A percentile compares a stretch with the other conserved stretches of the same genome.
Conservation (phyloP, 2,329 filamentous ascomycete genomes). For the Triangularia verruculosa region DNA sequence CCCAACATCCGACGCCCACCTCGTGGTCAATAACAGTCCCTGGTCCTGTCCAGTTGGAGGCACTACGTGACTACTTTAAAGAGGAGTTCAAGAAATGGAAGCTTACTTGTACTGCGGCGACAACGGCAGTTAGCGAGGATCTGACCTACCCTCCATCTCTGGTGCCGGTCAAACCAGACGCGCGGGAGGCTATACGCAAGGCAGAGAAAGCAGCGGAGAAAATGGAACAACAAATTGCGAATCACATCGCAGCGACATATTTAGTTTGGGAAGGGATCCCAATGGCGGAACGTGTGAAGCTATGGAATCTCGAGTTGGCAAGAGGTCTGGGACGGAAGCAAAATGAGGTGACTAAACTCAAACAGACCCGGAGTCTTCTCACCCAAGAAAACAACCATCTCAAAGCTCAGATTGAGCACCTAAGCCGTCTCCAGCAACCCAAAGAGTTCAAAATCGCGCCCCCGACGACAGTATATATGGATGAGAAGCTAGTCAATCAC, state of each 20-base stretch:
- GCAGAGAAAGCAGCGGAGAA: conserved; percentile 52
- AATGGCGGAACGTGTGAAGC: conserved; percentile 51
- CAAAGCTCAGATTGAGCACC: conserved; percentile 56
- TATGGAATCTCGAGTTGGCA: conserved; percentile 62
- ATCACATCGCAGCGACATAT: conserved; percentile 76
- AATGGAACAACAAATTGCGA: conserved; percentile 66
- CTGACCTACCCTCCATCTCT: conserved; percentile 46
- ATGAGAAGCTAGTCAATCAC: conserved; percentile 46
- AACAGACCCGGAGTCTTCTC: conserved; percentile 47
- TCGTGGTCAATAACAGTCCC: conserved; percentile 83
- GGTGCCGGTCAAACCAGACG: conserved; percentile 40
- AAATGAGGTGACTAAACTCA: conserved; percentile 52
- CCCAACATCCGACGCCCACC: conserved; percentile 70
- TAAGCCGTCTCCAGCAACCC: conserved; percentile 58
- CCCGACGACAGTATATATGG: conserved; percentile 52
- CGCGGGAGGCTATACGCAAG: conserved; percentile 45
- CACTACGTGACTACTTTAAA: conserved; percentile 64
- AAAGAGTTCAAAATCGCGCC: conserved; percentile 55
- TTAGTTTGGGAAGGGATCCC: conserved; percentile 70
- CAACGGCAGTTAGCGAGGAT: conserved; percentile 50
- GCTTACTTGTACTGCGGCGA: conserved; percentile 48
- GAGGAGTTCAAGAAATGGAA: conserved; percentile 68
- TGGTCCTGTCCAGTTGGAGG: conserved; percentile 68
- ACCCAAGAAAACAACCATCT: conserved; percentile 57
- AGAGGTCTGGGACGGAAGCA: conserved; percentile 56